Percentiles rank a stretch among this genome's conserved stretches.
Conservation (phyloP, 2,329 filamentous ascomycete species). For the Helotiales sp. region DNA sequence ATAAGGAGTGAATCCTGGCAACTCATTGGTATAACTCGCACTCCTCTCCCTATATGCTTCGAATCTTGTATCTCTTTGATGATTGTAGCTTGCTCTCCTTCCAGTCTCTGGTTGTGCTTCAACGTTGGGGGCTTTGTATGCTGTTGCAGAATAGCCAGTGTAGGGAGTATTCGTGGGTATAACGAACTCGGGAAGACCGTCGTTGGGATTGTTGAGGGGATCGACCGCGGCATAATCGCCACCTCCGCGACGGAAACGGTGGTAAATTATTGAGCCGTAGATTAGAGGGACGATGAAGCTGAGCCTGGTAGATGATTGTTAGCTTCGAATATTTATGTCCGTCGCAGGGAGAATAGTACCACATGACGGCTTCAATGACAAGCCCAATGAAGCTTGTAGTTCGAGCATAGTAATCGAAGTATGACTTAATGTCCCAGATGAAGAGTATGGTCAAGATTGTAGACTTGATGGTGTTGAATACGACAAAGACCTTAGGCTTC, state of each 20-base stretch:
- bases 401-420: background rate
- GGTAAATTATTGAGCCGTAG: constrained; percentile 28
- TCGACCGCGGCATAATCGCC: constrained; percentile 14
- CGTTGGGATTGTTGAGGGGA: background rate
- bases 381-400: constrained; percentile 11
- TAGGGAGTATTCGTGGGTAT: background rate
- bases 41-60: constrained; percentile 17
- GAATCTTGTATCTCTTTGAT: constrained; percentile 23
- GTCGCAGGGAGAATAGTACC: constrained; percentile 12
- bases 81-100: constrained; percentile 23
- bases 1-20: background rate
- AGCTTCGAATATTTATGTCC: background rate
- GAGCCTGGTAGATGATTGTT: constrained; percentile 18
- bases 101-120: background rate
- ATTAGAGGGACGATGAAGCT: constrained; percentile 29
- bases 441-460: constrained; percentile 23
- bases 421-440: constrained; percentile 20
- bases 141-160: background rate
- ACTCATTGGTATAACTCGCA: background rate
- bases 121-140: background rate
- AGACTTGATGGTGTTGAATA: constrained; percentile 26
- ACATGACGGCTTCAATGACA: constrained; percentile 20
- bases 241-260: constrained; percentile 12
- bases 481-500: constrained; percentile 25
- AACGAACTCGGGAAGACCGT: background rate